A percentile compares a stretch with the other conserved stretches of the same genome.
phyloP scores from a whole-genome alignment of 2,329 filamentous ascomycete genomes.

The Neocucurbitaria cava region DNA sequence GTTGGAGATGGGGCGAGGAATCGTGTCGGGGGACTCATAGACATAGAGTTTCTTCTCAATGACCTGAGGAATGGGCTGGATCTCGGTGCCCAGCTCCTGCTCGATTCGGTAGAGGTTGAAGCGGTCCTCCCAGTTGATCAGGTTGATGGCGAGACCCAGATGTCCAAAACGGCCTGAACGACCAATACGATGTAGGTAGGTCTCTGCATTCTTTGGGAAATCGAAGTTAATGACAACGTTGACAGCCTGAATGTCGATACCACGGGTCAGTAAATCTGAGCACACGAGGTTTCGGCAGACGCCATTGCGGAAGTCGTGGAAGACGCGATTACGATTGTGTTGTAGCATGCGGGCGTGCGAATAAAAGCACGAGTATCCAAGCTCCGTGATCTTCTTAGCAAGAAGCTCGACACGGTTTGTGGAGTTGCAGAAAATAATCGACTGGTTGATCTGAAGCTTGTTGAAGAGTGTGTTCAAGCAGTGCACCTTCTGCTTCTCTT shows the following conservation, averaged over 20 bases:
- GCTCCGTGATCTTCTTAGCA: slow-evolving; percentile 98
- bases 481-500: slow-evolving; percentile 99
- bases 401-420: slow-evolving; percentile 97
- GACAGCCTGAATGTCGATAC: slow-evolving; percentile 99
- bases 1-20: slow-evolving; percentile 80
- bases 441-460: slow-evolving; percentile 99
- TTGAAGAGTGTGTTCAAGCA: slow-evolving; percentile 99
- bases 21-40: slow-evolving; percentile 94
- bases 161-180: slow-evolving; percentile 97
- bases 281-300: slow-evolving; percentile 98
- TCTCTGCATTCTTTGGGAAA: slow-evolving; percentile 99
- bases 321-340: slow-evolving; percentile 94
- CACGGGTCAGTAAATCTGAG: slow-evolving; percentile 94
- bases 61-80: slow-evolving; percentile 89
- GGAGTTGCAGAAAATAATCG: slow-evolving; percentile 99
- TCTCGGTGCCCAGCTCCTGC: slow-evolving; percentile 95
- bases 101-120: slow-evolving; percentile 99
- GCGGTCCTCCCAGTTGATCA: slow-evolving; percentile 99
- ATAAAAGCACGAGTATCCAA: slow-evolving; percentile 99
- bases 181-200: slow-evolving; percentile 97
- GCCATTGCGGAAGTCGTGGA: slow-evolving; percentile 98
- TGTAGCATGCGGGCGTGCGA: slow-evolving; percentile 98
- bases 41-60: slow-evolving; percentile 99
- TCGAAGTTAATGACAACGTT: slow-evolving; percentile 99
- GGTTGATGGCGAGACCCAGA: slow-evolving; percentile 94